These are phyloP conservation scores for Centella asiatica DNA, from an alignment of 129 eudicot species.

Conservation along the genomic window DNA sequence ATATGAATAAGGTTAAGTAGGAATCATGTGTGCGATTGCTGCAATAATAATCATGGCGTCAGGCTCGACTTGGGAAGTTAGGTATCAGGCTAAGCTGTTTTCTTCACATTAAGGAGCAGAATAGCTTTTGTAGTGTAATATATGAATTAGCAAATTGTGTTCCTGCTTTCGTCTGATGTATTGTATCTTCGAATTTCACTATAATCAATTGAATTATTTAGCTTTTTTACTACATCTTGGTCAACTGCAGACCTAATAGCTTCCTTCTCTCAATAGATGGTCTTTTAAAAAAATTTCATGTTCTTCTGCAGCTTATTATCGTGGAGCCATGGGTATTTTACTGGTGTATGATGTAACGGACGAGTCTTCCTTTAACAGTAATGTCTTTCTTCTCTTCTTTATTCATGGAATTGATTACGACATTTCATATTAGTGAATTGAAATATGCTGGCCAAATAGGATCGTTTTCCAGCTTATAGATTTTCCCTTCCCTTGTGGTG, in stretches of 20 bases:
- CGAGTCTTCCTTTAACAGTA: slow-evolving; percentile 88
- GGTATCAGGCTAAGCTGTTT: background rate
- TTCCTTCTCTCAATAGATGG: background rate
- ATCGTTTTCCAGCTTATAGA: background rate
- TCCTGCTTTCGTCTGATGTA: background rate
- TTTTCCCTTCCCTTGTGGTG: background rate
- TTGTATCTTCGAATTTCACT: background rate
- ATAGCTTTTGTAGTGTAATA: background rate
- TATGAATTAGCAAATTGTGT: background rate
- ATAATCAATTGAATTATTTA: background rate
- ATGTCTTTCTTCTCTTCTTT: slow-evolving; percentile 18
- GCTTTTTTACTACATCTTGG: background rate
- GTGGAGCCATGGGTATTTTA: slow-evolving; percentile 95
- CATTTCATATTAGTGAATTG: background rate
- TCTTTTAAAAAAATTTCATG: background rate
- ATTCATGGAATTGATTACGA: background rate
- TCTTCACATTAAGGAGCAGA: background rate
- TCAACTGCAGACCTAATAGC: background rate
- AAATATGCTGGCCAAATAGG: background rate
- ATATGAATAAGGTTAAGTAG: too few species aligned
- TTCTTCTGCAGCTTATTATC: slow-evolving; percentile 70
- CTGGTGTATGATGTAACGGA: slow-evolving; percentile 93
- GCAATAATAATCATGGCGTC: background rate
- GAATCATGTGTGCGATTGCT: background rate
- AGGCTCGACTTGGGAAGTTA: background rate